A percentile compares a stretch with the other conserved stretches of the same genome.
phyloP scores from a whole-genome alignment of 768 basidiomycete genomes.

The Dentipellis fragilis region DNA sequence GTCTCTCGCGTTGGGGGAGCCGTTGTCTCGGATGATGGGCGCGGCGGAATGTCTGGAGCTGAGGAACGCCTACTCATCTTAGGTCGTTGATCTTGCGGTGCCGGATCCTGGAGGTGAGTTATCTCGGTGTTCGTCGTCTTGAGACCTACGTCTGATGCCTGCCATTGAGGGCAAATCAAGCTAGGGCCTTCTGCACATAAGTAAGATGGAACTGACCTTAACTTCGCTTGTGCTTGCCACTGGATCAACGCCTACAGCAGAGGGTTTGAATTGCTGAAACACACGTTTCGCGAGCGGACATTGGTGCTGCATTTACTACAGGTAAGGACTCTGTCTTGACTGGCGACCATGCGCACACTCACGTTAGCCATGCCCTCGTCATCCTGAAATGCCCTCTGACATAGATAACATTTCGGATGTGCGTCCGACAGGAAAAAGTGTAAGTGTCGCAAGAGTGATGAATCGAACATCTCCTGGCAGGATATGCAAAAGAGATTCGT shows the following conservation, averaged over 20 bases:
- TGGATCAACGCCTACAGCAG: not conserved
- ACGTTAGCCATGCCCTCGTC: not conserved
- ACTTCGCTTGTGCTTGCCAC: not conserved
- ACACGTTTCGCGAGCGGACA: not conserved
- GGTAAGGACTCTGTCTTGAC: not conserved
- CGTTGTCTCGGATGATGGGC: not conserved
- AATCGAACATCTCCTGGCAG: not conserved
- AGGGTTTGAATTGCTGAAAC: not conserved
- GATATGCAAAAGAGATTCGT: not conserved
- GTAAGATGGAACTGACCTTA: too few species aligned
- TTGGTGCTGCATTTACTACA: not conserved
- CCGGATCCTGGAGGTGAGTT: too few species aligned
- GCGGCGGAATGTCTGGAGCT: not conserved
- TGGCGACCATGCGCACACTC: not conserved
- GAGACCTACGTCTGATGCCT: too few species aligned
- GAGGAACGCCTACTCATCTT: not conserved
- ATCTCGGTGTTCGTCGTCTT: too few species aligned
- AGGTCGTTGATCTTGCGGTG: too few species aligned
- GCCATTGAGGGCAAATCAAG: too few species aligned
- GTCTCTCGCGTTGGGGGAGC: too few species aligned
- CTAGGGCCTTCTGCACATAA: too few species aligned
- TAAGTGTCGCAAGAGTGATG: not conserved
- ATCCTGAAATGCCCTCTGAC: not conserved
- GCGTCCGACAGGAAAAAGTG: not conserved
- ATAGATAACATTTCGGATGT: not conserved